A percentile compares a stretch with the other conserved stretches of the same genome.
Conservation (phyloP, 2,329 filamentous ascomycete genomes). For the Aspergillus jensenii region DNA sequence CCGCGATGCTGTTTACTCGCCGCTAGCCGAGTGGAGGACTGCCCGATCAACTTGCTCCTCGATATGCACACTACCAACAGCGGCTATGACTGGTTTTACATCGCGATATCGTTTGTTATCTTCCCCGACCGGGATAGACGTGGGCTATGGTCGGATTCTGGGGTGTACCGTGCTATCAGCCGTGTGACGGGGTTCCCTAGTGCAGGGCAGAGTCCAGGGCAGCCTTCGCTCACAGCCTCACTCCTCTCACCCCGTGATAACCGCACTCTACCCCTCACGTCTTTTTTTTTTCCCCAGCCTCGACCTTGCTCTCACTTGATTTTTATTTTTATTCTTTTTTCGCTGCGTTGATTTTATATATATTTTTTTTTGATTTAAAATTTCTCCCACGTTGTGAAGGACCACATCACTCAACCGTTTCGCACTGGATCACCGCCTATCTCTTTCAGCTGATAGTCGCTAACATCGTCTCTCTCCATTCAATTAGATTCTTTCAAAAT, state of each 20-base stretch:
- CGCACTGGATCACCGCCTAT: not conserved
- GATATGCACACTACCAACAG: constrained; percentile 8
- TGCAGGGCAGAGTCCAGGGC: constrained; percentile 10
- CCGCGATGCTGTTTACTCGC: constrained; percentile 15
- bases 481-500: constrained; percentile 63
- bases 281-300: constrained; percentile 5
- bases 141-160: not conserved
- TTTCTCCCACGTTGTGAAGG: not conserved
- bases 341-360: not conserved
- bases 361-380: not conserved
- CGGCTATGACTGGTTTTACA: not conserved
- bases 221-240: constrained; percentile 22
- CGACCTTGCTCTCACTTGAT: not conserved
- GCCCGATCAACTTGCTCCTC: constrained; percentile 2
- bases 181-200: constrained; percentile 8
- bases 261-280: constrained; percentile 19
- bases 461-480: constrained; percentile 5
- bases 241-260: constrained; percentile 18
- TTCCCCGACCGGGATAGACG: not conserved
- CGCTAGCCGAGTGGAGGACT: constrained; percentile 17
- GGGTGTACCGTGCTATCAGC: constrained; percentile 8
- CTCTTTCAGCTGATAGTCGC: not conserved
- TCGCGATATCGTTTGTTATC: not conserved
- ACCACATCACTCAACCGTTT: not conserved
- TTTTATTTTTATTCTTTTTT: constrained; percentile 2